These are phyloP conservation scores for Aureobasidium sp. DNA, from an alignment of 2,329 filamentous ascomycete genomes.

Conservation along the genomic window DNA sequence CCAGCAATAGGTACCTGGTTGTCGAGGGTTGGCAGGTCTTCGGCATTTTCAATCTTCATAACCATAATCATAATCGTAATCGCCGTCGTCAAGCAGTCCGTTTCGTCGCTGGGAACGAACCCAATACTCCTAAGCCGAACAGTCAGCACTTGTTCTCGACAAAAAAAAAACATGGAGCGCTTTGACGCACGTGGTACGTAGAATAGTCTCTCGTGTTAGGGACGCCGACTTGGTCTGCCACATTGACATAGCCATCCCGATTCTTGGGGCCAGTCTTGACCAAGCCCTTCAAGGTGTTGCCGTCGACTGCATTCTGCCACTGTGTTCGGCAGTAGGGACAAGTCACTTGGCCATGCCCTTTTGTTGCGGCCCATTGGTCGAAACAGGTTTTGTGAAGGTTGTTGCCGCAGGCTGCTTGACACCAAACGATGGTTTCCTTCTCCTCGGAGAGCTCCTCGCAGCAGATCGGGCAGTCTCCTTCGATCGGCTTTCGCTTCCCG, in stretches of 20 bases:
- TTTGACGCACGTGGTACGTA: constrained; percentile 22
- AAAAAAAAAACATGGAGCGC: not conserved
- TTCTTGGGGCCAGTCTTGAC: constrained; percentile 21
- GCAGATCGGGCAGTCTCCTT: constrained; percentile 59
- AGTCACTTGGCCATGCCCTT: constrained; percentile 22
- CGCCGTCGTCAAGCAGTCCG: not conserved
- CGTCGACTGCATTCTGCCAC: constrained; percentile 23
- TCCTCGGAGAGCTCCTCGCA: constrained; percentile 28
- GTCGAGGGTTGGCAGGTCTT: not conserved
- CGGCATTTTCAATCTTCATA: not conserved
- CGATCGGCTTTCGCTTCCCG: constrained; percentile 52
- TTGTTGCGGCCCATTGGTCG: constrained; percentile 42
- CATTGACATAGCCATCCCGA: constrained; percentile 29
- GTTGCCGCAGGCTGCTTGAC: constrained; percentile 55
- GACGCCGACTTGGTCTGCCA: constrained; percentile 27
- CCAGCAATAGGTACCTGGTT: not conserved
- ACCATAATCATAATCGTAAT: not conserved
- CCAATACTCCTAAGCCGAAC: not conserved
- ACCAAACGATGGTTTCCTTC: constrained; percentile 45
- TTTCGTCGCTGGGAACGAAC: constrained; percentile 1
- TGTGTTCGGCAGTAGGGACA: constrained; percentile 28
- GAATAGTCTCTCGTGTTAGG: constrained; percentile 26
- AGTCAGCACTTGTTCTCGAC: not conserved
- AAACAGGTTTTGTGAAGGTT: constrained; percentile 55
- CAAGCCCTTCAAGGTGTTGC: constrained; percentile 21